Base-by-base conservation (phyloP, 345 rosid species). In the Euphorbia lathyris region DNA sequence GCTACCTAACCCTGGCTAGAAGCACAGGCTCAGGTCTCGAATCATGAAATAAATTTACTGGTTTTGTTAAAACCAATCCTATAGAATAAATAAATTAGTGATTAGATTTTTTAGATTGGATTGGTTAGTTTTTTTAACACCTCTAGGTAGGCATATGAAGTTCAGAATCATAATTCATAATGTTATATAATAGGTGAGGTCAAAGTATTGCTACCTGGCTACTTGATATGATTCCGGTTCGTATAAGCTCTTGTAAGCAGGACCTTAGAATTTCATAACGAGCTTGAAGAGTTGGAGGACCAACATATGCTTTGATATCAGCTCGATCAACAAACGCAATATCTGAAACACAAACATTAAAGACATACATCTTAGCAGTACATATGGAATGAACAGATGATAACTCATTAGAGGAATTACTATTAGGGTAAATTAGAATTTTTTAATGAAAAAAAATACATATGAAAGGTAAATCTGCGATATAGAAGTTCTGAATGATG, bases 261-360 rank as follows among this genome's bases (percentile, higher is more conserved):
- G 98, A 90, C 68, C 91, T 85, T 62, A 95, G 77, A 74, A 92
- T 95, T 77, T 90, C 96, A 59, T 88, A 92, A 68, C 99, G 96
- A 75, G 97, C 99, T 78, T 86, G 87, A 80, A 90, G 84, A 74
- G 88, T 88, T 77, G 99, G 98, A 71, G 99, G 98, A 68, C 98
- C 98, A 67, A 95, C 89, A 69, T 92, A 95, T 43, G 99, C 99
- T 83, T 95, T 95, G 75, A 95, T 87, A 79, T 95, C 99, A 62
- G 99, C 97, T 74, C 98, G 84, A 72, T 95, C 97, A 65, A 95
- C 92, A 71, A 95, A 95, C 38, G 99, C 99, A 74, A 95, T 78
- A 86, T 95, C 99, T 95, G 85, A 74, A 85, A 77, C 19, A 63
- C 73, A 75, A 73, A 55, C 3, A 42, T 60, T 29, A 55, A 9